Evolutionary conservation across 768 basidiomycete genomes (phyloP), one percentile per base, ranked within the genome.

Genomic region (Psilocybe cubensis): DNA sequence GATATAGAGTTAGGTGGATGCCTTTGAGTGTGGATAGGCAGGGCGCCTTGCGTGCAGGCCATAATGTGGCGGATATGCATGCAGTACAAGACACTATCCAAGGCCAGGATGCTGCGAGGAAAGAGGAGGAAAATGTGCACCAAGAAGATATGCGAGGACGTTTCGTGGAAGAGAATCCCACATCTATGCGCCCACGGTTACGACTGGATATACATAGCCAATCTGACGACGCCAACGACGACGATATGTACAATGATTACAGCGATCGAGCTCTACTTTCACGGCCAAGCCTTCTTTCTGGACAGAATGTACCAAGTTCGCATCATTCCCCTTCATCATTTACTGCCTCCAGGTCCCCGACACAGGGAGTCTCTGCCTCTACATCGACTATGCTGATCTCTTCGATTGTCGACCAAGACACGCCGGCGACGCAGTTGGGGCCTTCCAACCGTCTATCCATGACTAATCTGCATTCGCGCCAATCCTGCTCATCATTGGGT

Each of bases 1-100:
- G 66, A 47, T 71, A 67, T 56, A 75, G 70, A 56, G 61, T 78
- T 11, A 70, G 75, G 50, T 81, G 78, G 78, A 72, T 79, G 70
- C 77, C 77, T 6, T 74, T 71, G 5, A 78, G 75, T 56, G 66
- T 77, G 35, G 63, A 66, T 14, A 61, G 68, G 0, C 62, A 70
- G 9, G 74, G 74, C 31, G 68, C 65, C 6, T 55, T 59, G 23
- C 46, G 44, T n/a, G n/a, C n/a, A n/a, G n/a, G n/a, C n/a, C n/a
- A n/a, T n/a, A n/a, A 52, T 47, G 7, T 21, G n/a, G 44, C 23
- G n/a, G 28, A 29, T 46, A 59, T 23, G 35, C 20, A 67, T 33
- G 66, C 31, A 9, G 14, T 14, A 7, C 31, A 33, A 14, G 31
- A 33, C 35, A 11, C 31, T 33, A 33, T 14, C 31, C 31, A 33